Conservation (phyloP, 179 eudicot genomes). For the Beta lomatogona region DNA sequence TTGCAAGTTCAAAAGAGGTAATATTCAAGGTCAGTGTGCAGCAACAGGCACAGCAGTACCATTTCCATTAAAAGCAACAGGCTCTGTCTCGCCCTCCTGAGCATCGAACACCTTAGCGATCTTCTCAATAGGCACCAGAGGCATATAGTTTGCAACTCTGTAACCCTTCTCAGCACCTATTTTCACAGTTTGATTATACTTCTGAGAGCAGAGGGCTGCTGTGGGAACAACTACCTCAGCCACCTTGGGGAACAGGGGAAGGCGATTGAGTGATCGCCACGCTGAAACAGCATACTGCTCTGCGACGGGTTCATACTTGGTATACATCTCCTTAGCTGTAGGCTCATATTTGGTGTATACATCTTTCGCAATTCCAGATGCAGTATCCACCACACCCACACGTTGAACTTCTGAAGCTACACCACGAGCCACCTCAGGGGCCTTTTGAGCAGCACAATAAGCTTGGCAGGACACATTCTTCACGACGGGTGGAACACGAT, state of each 20-base stretch:
- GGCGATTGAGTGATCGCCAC: constrained; percentile 77
- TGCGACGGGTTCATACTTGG: constrained; percentile 86
- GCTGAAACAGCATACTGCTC: constrained; percentile 77
- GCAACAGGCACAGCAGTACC: constrained; percentile 28
- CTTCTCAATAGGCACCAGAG: constrained; percentile 84
- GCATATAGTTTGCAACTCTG: constrained; percentile 69
- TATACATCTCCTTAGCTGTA: constrained; percentile 65
- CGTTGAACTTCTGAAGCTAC: constrained; percentile 73
- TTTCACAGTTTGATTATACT: constrained; percentile 72
- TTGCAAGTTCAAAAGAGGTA: not conserved
- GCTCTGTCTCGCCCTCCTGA: constrained; percentile 20
- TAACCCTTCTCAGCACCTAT: constrained; percentile 71
- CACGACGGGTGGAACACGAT: constrained; percentile 61
- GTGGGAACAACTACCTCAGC: constrained; percentile 73
- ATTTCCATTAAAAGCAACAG: not conserved
- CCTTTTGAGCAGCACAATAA: constrained; percentile 62
- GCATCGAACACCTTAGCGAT: constrained; percentile 65
- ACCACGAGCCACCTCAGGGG: constrained; percentile 70
- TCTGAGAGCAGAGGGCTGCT: constrained; percentile 75
- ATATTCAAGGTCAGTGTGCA: constrained; percentile 30
- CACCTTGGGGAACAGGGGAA: constrained; percentile 80
- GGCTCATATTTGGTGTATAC: constrained; percentile 76
- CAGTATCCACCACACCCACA: constrained; percentile 64
- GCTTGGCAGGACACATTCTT: constrained; percentile 67
- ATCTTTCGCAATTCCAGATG: constrained; percentile 71